A percentile compares a stretch with the other conserved stretches of the same genome.
phyloP scores from a whole-genome alignment of 345 rosid genomes.

The Moringa oleifera region DNA sequence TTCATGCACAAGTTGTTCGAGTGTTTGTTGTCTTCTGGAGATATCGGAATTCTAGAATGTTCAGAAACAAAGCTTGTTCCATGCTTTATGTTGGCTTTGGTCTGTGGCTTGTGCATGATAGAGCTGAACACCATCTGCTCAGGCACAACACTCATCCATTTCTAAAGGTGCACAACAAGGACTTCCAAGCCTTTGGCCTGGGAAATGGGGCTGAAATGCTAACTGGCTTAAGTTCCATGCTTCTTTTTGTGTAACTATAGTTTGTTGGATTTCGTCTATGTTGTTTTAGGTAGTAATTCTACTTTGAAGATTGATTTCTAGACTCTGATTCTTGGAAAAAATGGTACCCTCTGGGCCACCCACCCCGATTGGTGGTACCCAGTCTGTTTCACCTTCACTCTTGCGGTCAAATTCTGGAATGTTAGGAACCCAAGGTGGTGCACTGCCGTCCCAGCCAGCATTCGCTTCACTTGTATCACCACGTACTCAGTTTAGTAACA shows the following conservation, averaged over 20 bases:
- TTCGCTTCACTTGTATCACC: conserved; percentile 65
- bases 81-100: conserved; percentile 12
- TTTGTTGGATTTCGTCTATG: conserved; percentile 24
- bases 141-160: conserved; percentile 22
- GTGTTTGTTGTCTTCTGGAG: conserved; percentile 24
- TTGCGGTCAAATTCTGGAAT: conserved; percentile 68
- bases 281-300: conserved; percentile 32
- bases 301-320: conserved; percentile 21
- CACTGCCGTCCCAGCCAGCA: conserved; percentile 63
- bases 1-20: conserved; percentile 31
- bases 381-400: conserved; percentile 58
- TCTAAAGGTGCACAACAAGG: conserved; percentile 29
- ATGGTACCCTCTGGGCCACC: conserved; percentile 91
- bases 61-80: conserved; percentile 27
- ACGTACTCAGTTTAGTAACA: conserved; percentile 58
- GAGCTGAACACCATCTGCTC: conserved; percentile 29
- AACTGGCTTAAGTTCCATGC: conserved; percentile 15
- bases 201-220: conserved; percentile 37
- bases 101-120: conserved; percentile 30
- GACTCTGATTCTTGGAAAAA: conserved; percentile 21
- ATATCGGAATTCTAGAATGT: conserved; percentile 35
- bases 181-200: conserved; percentile 25
- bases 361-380: conserved; percentile 72
- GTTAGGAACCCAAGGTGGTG: conserved; percentile 73
- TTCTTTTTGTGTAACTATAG: conserved; percentile 22